Evolutionary conservation across 1,139 yeast species (phyloP), one percentile per base, ranked within the genome.

Genomic region (Tardiomyces blankii): DNA sequence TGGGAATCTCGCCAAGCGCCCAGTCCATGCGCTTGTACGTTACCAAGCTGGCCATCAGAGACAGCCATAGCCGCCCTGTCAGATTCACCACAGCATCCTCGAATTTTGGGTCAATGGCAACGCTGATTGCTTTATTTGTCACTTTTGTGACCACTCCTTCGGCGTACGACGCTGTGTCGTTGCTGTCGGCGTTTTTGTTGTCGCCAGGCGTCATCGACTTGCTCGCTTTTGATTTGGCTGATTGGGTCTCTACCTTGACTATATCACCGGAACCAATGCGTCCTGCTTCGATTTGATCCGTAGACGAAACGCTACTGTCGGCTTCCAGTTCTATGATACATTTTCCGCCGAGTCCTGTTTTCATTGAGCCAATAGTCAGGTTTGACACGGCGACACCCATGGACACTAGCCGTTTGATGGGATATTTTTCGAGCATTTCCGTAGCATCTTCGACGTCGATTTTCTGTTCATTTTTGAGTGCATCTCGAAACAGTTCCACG

Each of bases 311-410:
- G 0, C 85, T 81, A 1, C 78, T 65, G 57, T 86, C 94, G 5
- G 77, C 68, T 13, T 66, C 74, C 42, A 89, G 63, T 49, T 87
- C 95, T 9, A 86, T 57, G 39, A 85, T 65, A 13, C 79, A 69
- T 56, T 84, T 78, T 3, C 96, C 96, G 4, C 89, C 95, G 18
- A 86, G 66, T 0, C 96, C 95, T 0, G 91, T 82, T 46, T 82
- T 69, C 3, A 84, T 64, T 47, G 78, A 78, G 14, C 74, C 73
- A 14, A 83, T 67, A 1, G 68, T 62, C 45, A 89, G 67, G 61
- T 88, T 85, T 42, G 79, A 61, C 8, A 87, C 69, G 0, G 96
- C 96, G 38, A 84, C 67, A 0, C 96, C 96, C 46, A 77, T 70
- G 14, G 70, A 67, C 0, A 84, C 82, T 25, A 89, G 68, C 49